phyloP scores from a whole-genome alignment of 768 basidiomycete species.

The Cyclocybe cylindracea region DNA sequence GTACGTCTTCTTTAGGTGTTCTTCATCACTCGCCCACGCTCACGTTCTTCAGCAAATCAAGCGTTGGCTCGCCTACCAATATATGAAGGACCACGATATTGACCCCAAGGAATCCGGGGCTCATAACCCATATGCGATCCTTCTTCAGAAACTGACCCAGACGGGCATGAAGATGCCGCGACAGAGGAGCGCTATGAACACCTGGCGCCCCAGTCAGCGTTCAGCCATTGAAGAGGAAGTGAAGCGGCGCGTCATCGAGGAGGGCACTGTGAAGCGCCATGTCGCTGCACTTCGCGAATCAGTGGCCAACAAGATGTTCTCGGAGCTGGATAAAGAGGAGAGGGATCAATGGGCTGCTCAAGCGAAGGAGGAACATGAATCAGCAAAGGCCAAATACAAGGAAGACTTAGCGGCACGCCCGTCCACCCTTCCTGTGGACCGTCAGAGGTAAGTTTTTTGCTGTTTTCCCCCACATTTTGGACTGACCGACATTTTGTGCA shows the following conservation, averaged over 20 bases:
- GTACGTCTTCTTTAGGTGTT: no score
- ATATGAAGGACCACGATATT: conserved; percentile 9
- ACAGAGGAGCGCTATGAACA: background rate
- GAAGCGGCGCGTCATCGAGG: background rate
- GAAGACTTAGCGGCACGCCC: no score
- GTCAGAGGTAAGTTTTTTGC: conserved; percentile 7
- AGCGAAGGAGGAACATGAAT: no score
- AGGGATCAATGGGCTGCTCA: background rate
- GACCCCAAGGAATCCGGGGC: background rate
- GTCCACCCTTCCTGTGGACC: background rate
- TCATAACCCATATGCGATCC: background rate
- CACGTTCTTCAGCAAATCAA: conserved; percentile 9
- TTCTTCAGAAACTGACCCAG: background rate
- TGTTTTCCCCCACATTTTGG: no score
- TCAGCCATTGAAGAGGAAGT: background rate
- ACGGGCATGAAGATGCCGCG: background rate
- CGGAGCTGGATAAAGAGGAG: no score
- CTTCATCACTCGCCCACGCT: no score
- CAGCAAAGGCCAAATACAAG: no score
- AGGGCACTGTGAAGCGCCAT: background rate
- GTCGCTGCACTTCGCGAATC: conserved; percentile 6
- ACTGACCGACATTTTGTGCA: background rate
- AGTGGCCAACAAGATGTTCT: conserved; percentile 1
- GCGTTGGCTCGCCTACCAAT: conserved; percentile 12
- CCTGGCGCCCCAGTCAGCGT: conserved; percentile 4